Percentiles rank a stretch among this genome's conserved stretches.
phyloP scores from a whole-genome alignment of 106 monocot species.

The Triglochin maritima region DNA sequence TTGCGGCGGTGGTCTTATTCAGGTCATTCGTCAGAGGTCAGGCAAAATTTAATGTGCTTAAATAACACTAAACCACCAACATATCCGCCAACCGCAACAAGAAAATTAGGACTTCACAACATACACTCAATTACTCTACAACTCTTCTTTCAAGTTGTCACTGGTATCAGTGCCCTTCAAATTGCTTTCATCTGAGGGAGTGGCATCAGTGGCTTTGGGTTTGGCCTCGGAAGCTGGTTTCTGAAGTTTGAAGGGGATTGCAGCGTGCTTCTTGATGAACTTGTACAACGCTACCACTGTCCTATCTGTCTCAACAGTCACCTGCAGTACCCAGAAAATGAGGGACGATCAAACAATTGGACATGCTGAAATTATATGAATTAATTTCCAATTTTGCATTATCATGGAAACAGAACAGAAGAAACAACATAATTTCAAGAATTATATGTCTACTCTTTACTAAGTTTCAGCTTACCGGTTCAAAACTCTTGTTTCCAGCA shows the following conservation, averaged over 20 bases:
- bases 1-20: too few relatives aligned
- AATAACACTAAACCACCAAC: too few relatives aligned
- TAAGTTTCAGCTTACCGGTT: slow-evolving; percentile 46
- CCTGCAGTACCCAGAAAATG: slow-evolving; percentile 10
- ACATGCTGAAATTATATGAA: too few relatives aligned
- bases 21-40: too few relatives aligned
- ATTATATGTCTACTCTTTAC: too few relatives aligned
- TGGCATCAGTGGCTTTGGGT: slow-evolving; percentile 8
- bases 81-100: too few relatives aligned
- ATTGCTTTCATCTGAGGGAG: slow-evolving; percentile 3
- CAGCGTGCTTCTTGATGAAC: slow-evolving; percentile 80
- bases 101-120: too few relatives aligned
- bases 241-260: slow-evolving; percentile 84
- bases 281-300: slow-evolving; percentile 84
- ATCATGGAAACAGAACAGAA: too few relatives aligned
- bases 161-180: background rate
- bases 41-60: too few relatives aligned
- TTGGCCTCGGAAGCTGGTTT: slow-evolving; percentile 26
- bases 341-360: background rate
- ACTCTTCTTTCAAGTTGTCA: slow-evolving; percentile 39
- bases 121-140: slow-evolving; percentile 13
- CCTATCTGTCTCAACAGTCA: slow-evolving; percentile 55
- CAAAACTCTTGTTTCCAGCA: slow-evolving; percentile 95
- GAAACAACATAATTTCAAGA: too few relatives aligned
- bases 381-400: too few relatives aligned